A percentile compares a stretch with the other conserved stretches of the same genome.
Conservation (phyloP, 176 grass and related monocot species). For the Avena insularis region DNA sequence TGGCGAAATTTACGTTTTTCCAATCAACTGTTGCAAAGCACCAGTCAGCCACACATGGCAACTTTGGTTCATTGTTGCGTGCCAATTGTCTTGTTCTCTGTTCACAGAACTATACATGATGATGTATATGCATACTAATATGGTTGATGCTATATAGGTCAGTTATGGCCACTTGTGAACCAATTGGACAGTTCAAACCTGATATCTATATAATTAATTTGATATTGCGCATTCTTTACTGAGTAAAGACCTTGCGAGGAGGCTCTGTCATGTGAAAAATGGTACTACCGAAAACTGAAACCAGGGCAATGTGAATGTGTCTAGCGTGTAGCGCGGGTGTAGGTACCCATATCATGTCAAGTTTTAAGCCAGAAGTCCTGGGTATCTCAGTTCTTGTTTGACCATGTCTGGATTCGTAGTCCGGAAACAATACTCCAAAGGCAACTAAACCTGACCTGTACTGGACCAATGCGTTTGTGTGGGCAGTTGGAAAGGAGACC, state of each 20-base stretch:
- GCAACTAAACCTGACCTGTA: background rate
- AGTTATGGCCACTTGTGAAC: background rate
- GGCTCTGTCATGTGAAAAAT: background rate
- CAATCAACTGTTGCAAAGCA: background rate
- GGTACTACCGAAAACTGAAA: background rate
- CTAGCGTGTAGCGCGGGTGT: background rate
- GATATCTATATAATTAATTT: background rate
- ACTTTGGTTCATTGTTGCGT: background rate
- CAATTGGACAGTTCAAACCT: background rate
- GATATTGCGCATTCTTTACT: background rate
- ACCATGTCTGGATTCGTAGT: background rate
- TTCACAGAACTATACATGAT: background rate
- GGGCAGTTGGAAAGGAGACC: background rate
- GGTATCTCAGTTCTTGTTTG: background rate
- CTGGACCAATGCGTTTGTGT: background rate
- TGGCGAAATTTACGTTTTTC: background rate
- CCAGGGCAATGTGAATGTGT: background rate
- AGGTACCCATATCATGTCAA: background rate
- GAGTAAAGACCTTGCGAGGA: background rate
- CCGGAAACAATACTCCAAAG: background rate
- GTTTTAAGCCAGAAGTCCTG: background rate
- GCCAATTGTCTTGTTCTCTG: constrained; percentile 7
- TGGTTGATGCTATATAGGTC: background rate
- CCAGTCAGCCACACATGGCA: background rate
- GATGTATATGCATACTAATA: background rate